Base-by-base conservation (phyloP, 2,329 filamentous ascomycete genomes). In the Microsporum canis region DNA sequence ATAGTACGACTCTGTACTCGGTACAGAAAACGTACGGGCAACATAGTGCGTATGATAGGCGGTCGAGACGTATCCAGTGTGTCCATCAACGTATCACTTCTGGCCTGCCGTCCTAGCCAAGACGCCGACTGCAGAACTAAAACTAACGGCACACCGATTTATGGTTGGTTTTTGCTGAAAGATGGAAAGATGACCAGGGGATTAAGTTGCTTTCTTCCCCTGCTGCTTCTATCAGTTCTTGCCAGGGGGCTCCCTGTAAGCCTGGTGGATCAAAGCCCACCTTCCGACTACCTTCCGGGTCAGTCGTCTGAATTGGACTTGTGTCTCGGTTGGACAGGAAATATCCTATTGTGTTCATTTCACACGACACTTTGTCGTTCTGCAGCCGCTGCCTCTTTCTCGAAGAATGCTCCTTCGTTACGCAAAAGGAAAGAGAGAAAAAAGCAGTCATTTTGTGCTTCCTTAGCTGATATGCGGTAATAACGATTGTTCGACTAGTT, bases 201-300 rank as follows among this genome's bases (percentile, higher is more conserved):
- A 36, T 36, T 55, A 31, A 31, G 51, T 34, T 34, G 12, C 17
- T 36, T 7, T 31, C 17, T 36, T 36, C 6, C 51, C n/a, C 36
- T 34, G 45, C 27, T 31, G 14, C 51, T 36, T 55, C 33, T 14
- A 55, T 12, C 51, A n/a, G 31, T 34, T 17, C n/a, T 55, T 34
- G 6, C 14, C 51, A 55, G 33, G 51, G 39, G 51, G 33, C 23
- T 55, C 51, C 51, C 51, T 55, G 51, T 23, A 14, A 55, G 31
- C 51, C 51, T 14, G 17, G 31, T 55, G 51, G 51, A 31, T 49
- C 41, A 31, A 23, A 45, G 58, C 10, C 41, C 45, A 59, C 31
- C n/a, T 59, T 59, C 57, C 58, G 45, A 51, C 36, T n/a, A 58
- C 56, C 38, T 41, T 58, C 56, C 56, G 56, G 56, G 36, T 55